Evolutionary conservation across 2,329 filamentous ascomycete genomes (phyloP), one percentile per base, ranked within the genome.

Genomic region (Falciphora oryzae): DNA sequence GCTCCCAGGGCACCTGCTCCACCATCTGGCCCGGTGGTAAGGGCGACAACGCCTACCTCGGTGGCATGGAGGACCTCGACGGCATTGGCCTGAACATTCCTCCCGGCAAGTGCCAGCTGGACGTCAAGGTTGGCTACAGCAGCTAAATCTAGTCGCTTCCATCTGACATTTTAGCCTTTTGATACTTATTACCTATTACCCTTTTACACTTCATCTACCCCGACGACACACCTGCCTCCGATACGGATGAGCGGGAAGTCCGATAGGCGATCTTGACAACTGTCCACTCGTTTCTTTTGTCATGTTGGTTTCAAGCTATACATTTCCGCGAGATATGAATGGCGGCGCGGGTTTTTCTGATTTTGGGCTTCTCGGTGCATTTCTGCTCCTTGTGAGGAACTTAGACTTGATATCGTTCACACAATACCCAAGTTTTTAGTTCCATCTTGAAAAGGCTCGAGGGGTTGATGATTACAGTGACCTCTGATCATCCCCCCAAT

Each of bases 1-100:
- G 80, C 76, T 79, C 79, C 53, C 67, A 70, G 65, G 67, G 65
- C 59, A 61, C 66, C 59, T 75, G 75, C 72, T 77, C 75, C 10
- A 72, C 67, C 56, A 75, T 77, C 64, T 64, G 67, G 63, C 67
- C 68, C 61, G 71, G 69, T 63, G 75, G 74, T 65, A 31, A 65
- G 29, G 71, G 69, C 64, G 64, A 64, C 66, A 77, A 77, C 69
- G 74, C 75, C 57, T 77, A 75, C 70, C 72, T 71, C 63, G 69
- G 67, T n/a, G 73, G 73, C 57, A 72, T 74, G 68, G 74, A 75
- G 67, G 70, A 64, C 13, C 57, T 64, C 6, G 75, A 76, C 61
- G 75, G 75, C 59, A 68, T 76, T 63, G 75, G 75, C 31, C 72
- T 75, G 67, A 76, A 76, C 73, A 68, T 74, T 50, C 5, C 61